Percentiles rank a stretch among this genome's conserved stretches.
These are phyloP conservation scores for Prunus campanulata DNA, from an alignment of 306 rosid species.

Conservation along the genomic window DNA sequence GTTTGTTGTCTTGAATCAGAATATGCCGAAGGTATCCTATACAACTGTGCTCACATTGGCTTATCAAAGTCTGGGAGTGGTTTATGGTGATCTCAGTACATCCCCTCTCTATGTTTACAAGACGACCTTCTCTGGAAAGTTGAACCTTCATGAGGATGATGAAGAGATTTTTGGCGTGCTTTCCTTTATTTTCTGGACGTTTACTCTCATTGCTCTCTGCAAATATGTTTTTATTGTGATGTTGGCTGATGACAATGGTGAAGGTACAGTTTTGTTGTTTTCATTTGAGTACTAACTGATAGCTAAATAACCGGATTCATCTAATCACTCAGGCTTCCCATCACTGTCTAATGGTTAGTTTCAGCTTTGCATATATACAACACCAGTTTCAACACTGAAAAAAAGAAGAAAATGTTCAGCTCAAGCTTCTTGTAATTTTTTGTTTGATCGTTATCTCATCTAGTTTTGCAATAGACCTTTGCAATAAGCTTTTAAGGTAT, in stretches of 20 bases:
- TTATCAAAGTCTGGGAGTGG: conserved; percentile 86
- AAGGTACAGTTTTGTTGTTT: conserved; percentile 46
- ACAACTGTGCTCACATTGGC: conserved; percentile 57
- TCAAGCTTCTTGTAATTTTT: neutral
- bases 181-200: conserved; percentile 80
- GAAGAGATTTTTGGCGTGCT: conserved; percentile 76
- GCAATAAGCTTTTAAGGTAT: conserved; percentile 8
- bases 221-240: conserved; percentile 74
- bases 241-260: conserved; percentile 78
- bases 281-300: neutral
- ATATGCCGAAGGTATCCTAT: conserved; percentile 49
- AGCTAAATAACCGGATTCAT: neutral
- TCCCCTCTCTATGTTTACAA: conserved; percentile 87
- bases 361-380: neutral
- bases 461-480: neutral
- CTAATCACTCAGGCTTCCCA: neutral
- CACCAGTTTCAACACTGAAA: neutral
- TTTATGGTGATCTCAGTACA: conserved; percentile 81
- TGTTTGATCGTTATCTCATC: neutral
- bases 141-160: conserved; percentile 65
- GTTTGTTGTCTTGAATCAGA: conserved; percentile 39
- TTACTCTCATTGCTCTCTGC: conserved; percentile 71
- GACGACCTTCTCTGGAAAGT: conserved; percentile 73
- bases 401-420: neutral
- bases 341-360: conserved; percentile 6